Evolutionary conservation across 2,329 filamentous ascomycete genomes (phyloP), one percentile per base, ranked within the genome.

Genomic region (Emydomyces testavorans): DNA sequence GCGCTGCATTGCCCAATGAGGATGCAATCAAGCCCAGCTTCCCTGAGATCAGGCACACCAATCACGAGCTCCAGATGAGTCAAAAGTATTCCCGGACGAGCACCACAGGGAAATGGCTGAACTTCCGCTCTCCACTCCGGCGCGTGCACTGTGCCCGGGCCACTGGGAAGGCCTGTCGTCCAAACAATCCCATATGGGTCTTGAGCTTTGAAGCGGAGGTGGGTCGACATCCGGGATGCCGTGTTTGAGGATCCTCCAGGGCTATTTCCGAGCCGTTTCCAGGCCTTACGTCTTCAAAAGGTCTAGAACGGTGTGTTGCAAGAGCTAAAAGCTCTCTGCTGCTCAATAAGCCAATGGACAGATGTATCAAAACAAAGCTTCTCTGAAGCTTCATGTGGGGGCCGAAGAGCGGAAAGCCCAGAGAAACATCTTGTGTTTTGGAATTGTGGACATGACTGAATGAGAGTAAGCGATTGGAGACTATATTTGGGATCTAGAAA

Each of bases 1-100:
- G 47, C 52, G 48, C 50, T 47, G 36, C 5, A 10, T 4, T 18
- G 28, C 34, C 50, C 42, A 53, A 53, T 53, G 7, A 44, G 39
- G 2, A 6, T 2, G 6, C 21, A 18, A 26, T 28, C 20, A 48
- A 23, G 38, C 38, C 10, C 37, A 35, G 23, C 18, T n/a, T 20
- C 43, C 37, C 16, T 28, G 24, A 40, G 11, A 34, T 26, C 36
- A 47, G 24, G 21, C 8, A 45, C 32, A n/a, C 31, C 31, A 37
- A 45, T 43, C 29, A 29, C 20, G 32, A n/a, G 15, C 3, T 11
- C 36, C 6, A 40, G 20, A 40, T 5, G 18, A 26, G 10, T 11
- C 16, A 6, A 34, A 15, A 31, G 18, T 16, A 24, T 26, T 16
- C 21, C 16, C 6, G 10, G 23, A 44, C 18, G 20, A 32, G 8